phyloP scores from a whole-genome alignment of 2,329 filamentous ascomycete species.

The Fusarium decemcellulare region DNA sequence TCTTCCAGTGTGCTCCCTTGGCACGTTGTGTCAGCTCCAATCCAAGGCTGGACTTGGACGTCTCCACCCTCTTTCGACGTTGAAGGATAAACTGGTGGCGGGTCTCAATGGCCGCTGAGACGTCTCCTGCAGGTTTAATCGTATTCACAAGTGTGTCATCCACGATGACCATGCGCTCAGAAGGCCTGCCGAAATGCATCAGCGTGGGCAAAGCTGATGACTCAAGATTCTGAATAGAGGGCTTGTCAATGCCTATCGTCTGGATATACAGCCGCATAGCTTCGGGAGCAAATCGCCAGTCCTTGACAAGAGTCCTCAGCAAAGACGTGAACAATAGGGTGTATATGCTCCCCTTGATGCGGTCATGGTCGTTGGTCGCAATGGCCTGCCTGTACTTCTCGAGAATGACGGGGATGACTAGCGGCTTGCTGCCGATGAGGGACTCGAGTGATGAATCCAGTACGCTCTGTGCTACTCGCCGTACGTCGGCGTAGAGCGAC shows the following conservation, averaged over 20 bases:
- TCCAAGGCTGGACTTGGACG: constrained; percentile 84
- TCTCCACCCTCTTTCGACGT: constrained; percentile 83
- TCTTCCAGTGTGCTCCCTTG: constrained; percentile 93
- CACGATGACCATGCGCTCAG: constrained; percentile 88
- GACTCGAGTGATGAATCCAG: constrained; percentile 95
- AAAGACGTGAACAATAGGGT: constrained; percentile 91
- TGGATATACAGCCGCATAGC: constrained; percentile 91
- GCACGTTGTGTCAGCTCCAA: constrained; percentile 85
- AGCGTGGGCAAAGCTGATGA: constrained; percentile 86
- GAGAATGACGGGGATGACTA: constrained; percentile 92
- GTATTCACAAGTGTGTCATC: constrained; percentile 78
- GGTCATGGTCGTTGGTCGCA: constrained; percentile 84
- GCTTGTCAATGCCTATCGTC: constrained; percentile 90
- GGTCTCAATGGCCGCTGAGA: constrained; percentile 68
- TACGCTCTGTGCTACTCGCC: constrained; percentile 92
- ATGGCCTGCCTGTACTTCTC: constrained; percentile 84
- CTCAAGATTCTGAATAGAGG: constrained; percentile 92
- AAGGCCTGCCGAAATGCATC: constrained; percentile 90
- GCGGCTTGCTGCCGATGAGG: constrained; percentile 86
- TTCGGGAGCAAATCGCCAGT: constrained; percentile 96
- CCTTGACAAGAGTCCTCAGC: constrained; percentile 86
- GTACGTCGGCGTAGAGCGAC: constrained; percentile 94
- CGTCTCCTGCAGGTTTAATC: constrained; percentile 79
- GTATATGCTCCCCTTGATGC: constrained; percentile 96
- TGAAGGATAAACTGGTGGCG: constrained; percentile 80